Conservation (phyloP, 2,329 filamentous ascomycete species). For the Byssoonygena ceratinophila region DNA sequence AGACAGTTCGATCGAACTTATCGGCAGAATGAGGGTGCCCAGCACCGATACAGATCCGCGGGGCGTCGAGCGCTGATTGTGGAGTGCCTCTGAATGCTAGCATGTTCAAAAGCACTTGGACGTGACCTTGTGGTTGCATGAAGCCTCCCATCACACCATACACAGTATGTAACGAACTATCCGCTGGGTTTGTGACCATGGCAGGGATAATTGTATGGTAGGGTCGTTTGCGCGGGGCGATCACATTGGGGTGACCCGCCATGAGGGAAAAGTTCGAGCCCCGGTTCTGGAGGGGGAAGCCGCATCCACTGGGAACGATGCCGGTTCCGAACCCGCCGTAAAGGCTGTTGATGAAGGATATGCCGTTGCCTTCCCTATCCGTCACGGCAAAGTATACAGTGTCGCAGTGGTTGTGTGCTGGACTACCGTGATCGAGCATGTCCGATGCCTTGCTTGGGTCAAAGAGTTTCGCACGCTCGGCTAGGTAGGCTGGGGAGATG, state of each 20-base stretch:
- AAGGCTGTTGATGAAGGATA: conserved; percentile 94
- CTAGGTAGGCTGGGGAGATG: conserved; percentile 63
- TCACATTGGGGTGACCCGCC: conserved; percentile 62
- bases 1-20: conserved; percentile 54
- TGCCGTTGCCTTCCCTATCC: conserved; percentile 73
- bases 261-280: conserved; percentile 72
- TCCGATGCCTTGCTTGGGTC: conserved; percentile 43
- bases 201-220: conserved; percentile 98
- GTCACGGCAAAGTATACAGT: conserved; percentile 89
- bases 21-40: conserved; percentile 52
- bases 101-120: conserved; percentile 87
- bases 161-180: conserved; percentile 67
- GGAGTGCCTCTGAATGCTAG: conserved; percentile 69
- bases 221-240: conserved; percentile 73
- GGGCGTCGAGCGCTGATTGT: conserved; percentile 81
- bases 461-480: conserved; percentile 56
- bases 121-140: conserved; percentile 95
- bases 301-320: conserved; percentile 75
- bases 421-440: conserved; percentile 60
- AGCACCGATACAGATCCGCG: conserved; percentile 76
- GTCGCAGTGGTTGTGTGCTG: conserved; percentile 74
- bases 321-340: conserved; percentile 75
- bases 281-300: conserved; percentile 90
- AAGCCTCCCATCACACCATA: conserved; percentile 98
- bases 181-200: conserved; percentile 65